Percentiles rank a stretch among this genome's conserved stretches.
These are phyloP conservation scores for Fusarium setosum DNA, from an alignment of 2,329 filamentous ascomycete genomes.

Conservation along the genomic window DNA sequence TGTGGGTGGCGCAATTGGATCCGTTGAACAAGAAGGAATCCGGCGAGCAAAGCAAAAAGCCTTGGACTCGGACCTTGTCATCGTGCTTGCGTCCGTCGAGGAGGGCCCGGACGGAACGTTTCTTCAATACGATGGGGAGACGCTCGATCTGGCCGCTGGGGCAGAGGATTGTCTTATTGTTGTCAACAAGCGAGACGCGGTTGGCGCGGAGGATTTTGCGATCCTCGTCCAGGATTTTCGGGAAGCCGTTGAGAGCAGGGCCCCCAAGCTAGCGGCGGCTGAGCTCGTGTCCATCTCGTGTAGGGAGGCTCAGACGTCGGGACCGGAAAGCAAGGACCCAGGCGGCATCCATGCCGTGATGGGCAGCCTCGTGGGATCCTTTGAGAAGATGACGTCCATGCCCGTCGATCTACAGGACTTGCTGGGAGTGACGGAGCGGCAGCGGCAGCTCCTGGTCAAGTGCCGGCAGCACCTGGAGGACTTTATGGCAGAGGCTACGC, in stretches of 20 bases:
- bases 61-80: slow-evolving; percentile 83
- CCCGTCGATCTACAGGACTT: slow-evolving; percentile 82
- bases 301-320: slow-evolving; percentile 61
- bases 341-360: slow-evolving; percentile 78
- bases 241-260: slow-evolving; percentile 20
- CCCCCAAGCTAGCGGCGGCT: slow-evolving; percentile 47
- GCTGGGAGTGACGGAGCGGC: slow-evolving; percentile 89
- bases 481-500: slow-evolving; percentile 73
- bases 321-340: slow-evolving; percentile 55
- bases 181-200: slow-evolving; percentile 72
- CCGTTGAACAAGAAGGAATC: slow-evolving; percentile 91
- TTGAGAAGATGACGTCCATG: slow-evolving; percentile 77
- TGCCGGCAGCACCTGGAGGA: slow-evolving; percentile 78
- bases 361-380: slow-evolving; percentile 72
- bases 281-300: slow-evolving; percentile 74
- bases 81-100: slow-evolving; percentile 84
- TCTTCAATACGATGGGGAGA: slow-evolving; percentile 67
- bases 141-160: slow-evolving; percentile 62
- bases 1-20: slow-evolving; percentile 64
- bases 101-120: slow-evolving; percentile 47
- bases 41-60: slow-evolving; percentile 85
- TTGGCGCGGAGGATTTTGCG: slow-evolving; percentile 49
- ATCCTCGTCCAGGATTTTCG: slow-evolving; percentile 56
- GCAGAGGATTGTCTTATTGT: slow-evolving; percentile 64
- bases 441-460: slow-evolving; percentile 81